Conservation (phyloP, 176 grass and related monocot species). For the Carex myosuroides region DNA sequence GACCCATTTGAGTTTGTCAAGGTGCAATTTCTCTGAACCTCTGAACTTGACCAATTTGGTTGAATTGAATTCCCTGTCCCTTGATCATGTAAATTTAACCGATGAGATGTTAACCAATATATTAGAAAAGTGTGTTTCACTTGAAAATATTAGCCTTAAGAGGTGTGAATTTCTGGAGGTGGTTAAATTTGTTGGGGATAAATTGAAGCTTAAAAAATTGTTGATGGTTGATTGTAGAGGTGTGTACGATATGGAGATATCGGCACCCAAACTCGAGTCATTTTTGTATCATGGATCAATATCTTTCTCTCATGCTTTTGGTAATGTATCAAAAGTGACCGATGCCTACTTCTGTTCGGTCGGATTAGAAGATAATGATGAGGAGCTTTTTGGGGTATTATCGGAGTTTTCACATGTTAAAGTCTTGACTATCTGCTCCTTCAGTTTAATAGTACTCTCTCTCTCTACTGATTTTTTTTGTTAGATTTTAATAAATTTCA, state of each 20-base stretch:
- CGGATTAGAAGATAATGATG: background rate
- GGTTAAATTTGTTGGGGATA: constrained; percentile 19
- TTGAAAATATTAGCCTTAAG: constrained; percentile 43
- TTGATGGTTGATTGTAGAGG: constrained; percentile 19
- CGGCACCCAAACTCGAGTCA: constrained; percentile 32
- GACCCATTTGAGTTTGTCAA: constrained; percentile 22
- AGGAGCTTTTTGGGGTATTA: constrained; percentile 12
- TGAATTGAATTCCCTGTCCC: constrained; percentile 26
- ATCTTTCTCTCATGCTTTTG: background rate
- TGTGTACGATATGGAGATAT: constrained; percentile 9
- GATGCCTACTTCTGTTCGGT: constrained; percentile 29
- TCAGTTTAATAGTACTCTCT: constrained; percentile 28
- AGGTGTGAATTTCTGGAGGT: constrained; percentile 9
- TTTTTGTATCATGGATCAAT: constrained; percentile 28
- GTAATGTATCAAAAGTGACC: constrained; percentile 20
- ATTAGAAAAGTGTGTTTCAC: constrained; percentile 15
- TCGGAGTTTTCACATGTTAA: constrained; percentile 25
- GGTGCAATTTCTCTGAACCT: constrained; percentile 22
- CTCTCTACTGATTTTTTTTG: background rate
- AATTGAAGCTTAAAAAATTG: constrained; percentile 25
- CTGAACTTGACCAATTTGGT: background rate
- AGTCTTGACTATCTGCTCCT: constrained; percentile 32
- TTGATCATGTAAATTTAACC: constrained; percentile 26
- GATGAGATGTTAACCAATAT: constrained; percentile 18
- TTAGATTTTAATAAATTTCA: background rate